Conservation (phyloP, 2,329 filamentous ascomycete species). For the Lecanicillium sp. region DNA sequence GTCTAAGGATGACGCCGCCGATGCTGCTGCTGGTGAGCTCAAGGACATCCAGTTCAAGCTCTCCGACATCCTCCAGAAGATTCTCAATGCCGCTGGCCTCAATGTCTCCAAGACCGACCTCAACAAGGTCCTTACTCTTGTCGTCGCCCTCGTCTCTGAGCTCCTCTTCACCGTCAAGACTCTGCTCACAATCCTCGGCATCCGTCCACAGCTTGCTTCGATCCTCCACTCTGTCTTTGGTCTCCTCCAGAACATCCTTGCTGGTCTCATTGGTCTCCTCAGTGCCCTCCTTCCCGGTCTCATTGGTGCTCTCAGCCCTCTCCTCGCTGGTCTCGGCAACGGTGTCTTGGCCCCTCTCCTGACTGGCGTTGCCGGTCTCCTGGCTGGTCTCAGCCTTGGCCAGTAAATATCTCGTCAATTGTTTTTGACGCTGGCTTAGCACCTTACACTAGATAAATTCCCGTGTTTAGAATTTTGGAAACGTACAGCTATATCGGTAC, state of each 20-base stretch:
- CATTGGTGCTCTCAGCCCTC: constrained; percentile 16
- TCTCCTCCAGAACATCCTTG: constrained; percentile 17
- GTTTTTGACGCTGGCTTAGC: no score
- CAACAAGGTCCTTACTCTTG: constrained; percentile 14
- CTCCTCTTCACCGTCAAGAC: constrained; percentile 8
- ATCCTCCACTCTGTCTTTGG: constrained; percentile 19
- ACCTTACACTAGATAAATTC: no score
- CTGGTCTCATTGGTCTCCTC: constrained; percentile 16
- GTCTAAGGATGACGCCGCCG: constrained; percentile 14
- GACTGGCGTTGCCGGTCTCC: constrained; percentile 15
- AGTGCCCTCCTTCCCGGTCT: constrained; percentile 16
- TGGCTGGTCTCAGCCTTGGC: constrained; percentile 13
- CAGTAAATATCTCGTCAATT: not conserved
- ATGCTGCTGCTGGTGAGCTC: constrained; percentile 11
- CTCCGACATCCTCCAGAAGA: constrained; percentile 15
- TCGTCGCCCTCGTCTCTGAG: constrained; percentile 11
- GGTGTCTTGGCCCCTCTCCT: constrained; percentile 18
- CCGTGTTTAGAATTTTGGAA: no score
- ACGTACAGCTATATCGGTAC: no score
- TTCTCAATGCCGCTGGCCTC: constrained; percentile 15
- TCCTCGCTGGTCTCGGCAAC: constrained; percentile 17
- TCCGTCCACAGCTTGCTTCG: constrained; percentile 16
- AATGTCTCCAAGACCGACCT: constrained; percentile 15
- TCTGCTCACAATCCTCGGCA: constrained; percentile 11
- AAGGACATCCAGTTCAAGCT: constrained; percentile 14